A percentile compares a stretch with the other conserved stretches of the same genome.
Conservation (phyloP, 208 protist genomes). For the Trichomonas vaginalis region DNA sequence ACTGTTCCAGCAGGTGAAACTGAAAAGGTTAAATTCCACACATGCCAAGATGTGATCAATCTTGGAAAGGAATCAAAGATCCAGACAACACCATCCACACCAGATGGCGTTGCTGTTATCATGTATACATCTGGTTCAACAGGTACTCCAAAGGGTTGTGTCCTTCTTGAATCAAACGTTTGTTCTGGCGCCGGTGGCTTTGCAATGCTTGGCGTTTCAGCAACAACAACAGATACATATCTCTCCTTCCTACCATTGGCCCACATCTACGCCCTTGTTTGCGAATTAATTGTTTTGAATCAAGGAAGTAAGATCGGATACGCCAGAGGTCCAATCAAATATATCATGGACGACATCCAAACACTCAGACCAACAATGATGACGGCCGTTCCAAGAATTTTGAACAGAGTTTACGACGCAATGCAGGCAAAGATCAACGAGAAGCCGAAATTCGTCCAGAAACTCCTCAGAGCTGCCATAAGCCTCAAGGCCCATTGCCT, state of each 20-base stretch:
- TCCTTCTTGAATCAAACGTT: conserved; percentile 7
- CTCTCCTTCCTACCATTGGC: conserved; percentile 27
- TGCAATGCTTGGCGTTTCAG: neutral
- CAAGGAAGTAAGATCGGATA: neutral
- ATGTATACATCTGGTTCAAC: conserved; percentile 16
- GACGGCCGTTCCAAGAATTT: neutral
- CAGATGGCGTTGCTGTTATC: neutral
- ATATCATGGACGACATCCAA: neutral
- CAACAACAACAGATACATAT: neutral
- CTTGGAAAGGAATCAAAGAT: neutral
- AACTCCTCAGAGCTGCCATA: neutral
- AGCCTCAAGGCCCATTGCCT: neutral
- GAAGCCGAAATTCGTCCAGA: neutral
- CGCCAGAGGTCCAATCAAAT: neutral
- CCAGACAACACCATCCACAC: neutral
- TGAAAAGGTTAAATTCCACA: neutral
- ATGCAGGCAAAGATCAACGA: neutral
- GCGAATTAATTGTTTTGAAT: neutral
- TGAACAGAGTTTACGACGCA: neutral
- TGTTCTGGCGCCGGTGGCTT: neutral
- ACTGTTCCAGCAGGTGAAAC: neutral
- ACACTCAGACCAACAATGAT: neutral
- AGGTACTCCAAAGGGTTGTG: conserved; percentile 18
- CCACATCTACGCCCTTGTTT: conserved; percentile 21
- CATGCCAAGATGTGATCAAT: neutral